Conservation (phyloP, 345 rosid species). For the Camelina laxa region DNA sequence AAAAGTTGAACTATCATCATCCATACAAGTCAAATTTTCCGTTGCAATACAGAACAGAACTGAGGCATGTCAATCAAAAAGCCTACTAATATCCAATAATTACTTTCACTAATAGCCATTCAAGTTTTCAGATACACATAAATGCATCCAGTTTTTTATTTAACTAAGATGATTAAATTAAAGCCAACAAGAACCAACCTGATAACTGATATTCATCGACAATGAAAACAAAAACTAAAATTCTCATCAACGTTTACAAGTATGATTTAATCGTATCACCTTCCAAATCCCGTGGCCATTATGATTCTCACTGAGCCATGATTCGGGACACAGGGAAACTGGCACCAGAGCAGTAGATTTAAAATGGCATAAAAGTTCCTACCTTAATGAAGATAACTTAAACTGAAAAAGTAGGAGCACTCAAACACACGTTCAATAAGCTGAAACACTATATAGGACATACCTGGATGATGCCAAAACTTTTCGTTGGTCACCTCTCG, state of each 20-base stretch:
- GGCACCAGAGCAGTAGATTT: constrained; percentile 44
- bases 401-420: constrained; percentile 35
- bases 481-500: constrained; percentile 95
- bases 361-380: constrained; percentile 45
- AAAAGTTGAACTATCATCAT: constrained; percentile 20
- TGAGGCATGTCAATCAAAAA: constrained; percentile 27
- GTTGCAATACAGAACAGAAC: constrained; percentile 22
- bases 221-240: constrained; percentile 11
- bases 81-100: constrained; percentile 12
- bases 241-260: constrained; percentile 42
- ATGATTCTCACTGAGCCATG: constrained; percentile 48
- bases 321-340: constrained; percentile 45
- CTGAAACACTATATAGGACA: constrained; percentile 29
- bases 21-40: constrained; percentile 19
- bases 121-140: constrained; percentile 15
- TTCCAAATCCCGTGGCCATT: constrained; percentile 47
- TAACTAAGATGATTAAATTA: constrained; percentile 11
- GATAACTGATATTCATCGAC: constrained; percentile 4
- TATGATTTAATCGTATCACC: constrained; percentile 46
- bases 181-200: constrained; percentile 21
- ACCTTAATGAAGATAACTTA: constrained; percentile 42
- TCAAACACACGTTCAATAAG: constrained; percentile 28
- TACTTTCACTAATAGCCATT: constrained; percentile 15
- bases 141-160: neutral
- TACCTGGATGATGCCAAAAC: constrained; percentile 79